These are phyloP conservation scores for Colletotrichum viniferum DNA, from an alignment of 2,329 filamentous ascomycete genomes.

Conservation along the genomic window DNA sequence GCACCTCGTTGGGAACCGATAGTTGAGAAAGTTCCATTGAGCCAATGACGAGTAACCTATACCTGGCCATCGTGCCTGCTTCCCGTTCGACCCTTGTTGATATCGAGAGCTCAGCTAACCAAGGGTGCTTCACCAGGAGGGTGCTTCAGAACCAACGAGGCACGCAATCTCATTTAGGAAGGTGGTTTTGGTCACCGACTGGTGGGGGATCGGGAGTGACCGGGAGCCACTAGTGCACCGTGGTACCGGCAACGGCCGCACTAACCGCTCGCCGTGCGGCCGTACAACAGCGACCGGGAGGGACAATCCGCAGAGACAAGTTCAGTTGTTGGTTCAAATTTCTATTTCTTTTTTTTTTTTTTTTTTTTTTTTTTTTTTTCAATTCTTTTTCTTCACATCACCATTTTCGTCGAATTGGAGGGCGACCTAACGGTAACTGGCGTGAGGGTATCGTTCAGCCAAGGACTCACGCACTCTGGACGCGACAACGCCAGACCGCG, in stretches of 20 bases:
- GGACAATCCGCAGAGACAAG: neutral
- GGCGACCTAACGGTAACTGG: rapidly evolving
- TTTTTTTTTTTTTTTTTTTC: neutral
- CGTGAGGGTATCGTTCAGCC: neutral
- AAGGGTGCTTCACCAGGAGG: neutral
- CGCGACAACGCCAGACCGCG: neutral
- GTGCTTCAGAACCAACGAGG: neutral
- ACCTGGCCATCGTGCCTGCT: neutral
- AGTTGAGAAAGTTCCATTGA: neutral
- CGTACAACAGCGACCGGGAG: no score
- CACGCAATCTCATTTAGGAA: neutral
- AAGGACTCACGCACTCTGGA: neutral
- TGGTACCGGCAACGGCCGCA: neutral
- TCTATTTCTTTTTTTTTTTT: neutral
- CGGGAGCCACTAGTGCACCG: neutral
- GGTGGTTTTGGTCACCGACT: neutral
- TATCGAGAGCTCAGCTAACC: neutral
- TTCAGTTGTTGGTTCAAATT: neutral
- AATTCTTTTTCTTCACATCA: neutral
- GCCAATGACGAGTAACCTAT: neutral
- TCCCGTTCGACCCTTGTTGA: neutral
- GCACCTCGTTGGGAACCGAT: neutral
- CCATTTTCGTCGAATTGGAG: neutral
- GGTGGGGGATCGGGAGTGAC: neutral
- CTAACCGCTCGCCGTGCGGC: neutral